phyloP scores from a whole-genome alignment of 2,329 filamentous ascomycete species.

The Calonectria ilicicola region DNA sequence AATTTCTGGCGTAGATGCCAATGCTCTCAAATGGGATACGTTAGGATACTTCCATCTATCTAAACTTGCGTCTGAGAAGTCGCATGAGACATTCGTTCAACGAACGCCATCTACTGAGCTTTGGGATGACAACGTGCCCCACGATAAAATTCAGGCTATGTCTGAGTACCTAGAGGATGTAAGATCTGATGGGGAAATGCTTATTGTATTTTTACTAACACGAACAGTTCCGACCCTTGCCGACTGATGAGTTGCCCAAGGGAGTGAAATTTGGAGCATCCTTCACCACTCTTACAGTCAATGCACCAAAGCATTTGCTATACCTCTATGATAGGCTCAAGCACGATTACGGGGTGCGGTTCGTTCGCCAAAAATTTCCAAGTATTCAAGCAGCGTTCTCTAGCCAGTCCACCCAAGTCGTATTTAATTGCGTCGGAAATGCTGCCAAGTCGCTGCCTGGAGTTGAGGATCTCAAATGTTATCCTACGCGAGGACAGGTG shows the following conservation, averaged over 20 bases:
- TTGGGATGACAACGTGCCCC: constrained; percentile 53
- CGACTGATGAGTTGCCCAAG: constrained; percentile 42
- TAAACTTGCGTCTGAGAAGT: constrained; percentile 45
- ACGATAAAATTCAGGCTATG: constrained; percentile 55
- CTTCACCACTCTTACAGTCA: constrained; percentile 52
- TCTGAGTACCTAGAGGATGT: constrained; percentile 55
- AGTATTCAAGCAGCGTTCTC: constrained; percentile 42
- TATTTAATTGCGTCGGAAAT: constrained; percentile 52
- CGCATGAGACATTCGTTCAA: constrained; percentile 48
- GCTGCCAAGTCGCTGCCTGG: constrained; percentile 49
- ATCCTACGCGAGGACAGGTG: constrained; percentile 55
- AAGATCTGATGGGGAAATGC: constrained; percentile 11
- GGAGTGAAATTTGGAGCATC: constrained; percentile 49
- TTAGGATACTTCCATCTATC: constrained; percentile 52
- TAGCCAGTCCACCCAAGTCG: constrained; percentile 42
- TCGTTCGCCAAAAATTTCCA: constrained; percentile 44
- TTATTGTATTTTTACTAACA: neutral
- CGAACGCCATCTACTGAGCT: constrained; percentile 53
- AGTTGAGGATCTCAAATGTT: constrained; percentile 53
- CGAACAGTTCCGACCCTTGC: constrained; percentile 46
- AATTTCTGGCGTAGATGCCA: constrained; percentile 56
- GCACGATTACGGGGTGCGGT: constrained; percentile 46
- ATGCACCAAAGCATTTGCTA: constrained; percentile 52
- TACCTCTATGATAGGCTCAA: constrained; percentile 44
- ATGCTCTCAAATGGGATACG: constrained; percentile 56